phyloP scores from a whole-genome alignment of 108 stramenopile species.

The Poteriospumella lacustris region DNA sequence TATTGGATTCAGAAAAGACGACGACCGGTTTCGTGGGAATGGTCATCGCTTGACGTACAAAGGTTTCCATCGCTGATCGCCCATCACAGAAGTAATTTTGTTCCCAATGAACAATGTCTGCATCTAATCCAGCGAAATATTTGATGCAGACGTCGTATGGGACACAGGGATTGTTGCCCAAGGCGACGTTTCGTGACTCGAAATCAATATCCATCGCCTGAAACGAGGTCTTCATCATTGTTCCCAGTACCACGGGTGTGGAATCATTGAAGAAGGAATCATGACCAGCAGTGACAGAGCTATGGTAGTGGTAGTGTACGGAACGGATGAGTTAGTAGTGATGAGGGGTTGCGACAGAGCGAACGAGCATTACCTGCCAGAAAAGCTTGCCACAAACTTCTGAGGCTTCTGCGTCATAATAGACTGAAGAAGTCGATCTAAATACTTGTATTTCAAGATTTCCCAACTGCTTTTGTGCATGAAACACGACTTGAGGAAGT shows the following conservation, averaged over 20 bases:
- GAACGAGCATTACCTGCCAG: background rate
- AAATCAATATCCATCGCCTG: background rate
- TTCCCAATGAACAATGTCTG: conserved; percentile 28
- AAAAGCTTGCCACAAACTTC: background rate
- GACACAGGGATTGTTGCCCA: conserved; percentile 26
- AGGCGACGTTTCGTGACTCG: background rate
- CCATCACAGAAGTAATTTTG: conserved; percentile 7
- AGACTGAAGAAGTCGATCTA: background rate
- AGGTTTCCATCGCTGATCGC: background rate
- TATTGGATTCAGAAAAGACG: conserved; percentile 13
- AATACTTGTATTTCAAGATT: conserved; percentile 26
- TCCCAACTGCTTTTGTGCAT: conserved; percentile 11
- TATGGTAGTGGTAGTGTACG: background rate
- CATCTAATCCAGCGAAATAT: conserved; percentile 27
- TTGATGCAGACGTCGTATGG: conserved; percentile 28
- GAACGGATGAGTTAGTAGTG: background rate
- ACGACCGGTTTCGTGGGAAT: background rate
- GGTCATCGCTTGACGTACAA: conserved; percentile 18
- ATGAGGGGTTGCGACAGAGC: background rate
- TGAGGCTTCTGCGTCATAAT: background rate
- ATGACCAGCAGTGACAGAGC: conserved; percentile 28
- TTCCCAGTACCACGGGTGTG: background rate
- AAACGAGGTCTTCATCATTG: background rate
- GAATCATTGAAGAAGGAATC: background rate
- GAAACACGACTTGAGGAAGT: conserved; percentile 19